Percentiles rank a stretch among this genome's conserved stretches.
These are phyloP conservation scores for Teratosphaeria gauchensis DNA, from an alignment of 2,329 filamentous ascomycete genomes.

Conservation along the genomic window DNA sequence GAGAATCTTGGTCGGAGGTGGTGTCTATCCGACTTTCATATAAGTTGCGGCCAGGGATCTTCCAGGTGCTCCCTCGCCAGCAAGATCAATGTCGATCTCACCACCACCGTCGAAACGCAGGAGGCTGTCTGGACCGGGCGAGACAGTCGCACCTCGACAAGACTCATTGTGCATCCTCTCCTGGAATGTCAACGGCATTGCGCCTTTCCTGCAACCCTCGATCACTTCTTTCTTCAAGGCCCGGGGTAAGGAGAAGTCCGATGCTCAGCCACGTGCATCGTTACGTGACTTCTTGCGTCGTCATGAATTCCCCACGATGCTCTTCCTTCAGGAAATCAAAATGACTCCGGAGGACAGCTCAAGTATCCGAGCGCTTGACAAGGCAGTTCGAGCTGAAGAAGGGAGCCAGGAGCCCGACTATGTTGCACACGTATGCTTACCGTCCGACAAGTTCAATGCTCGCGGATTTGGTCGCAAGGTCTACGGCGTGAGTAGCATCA, in stretches of 20 bases:
- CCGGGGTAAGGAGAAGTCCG: slow-evolving; percentile 7
- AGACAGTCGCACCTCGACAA: not conserved
- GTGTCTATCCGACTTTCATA: not conserved
- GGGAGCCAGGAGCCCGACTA: slow-evolving; percentile 29
- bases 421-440: slow-evolving; percentile 37
- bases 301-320: slow-evolving; percentile 35
- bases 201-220: slow-evolving; percentile 31
- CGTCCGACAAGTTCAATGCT: slow-evolving; percentile 41
- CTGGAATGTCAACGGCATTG: slow-evolving; percentile 42
- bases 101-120: slow-evolving; percentile 25
- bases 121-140: slow-evolving; percentile 3
- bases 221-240: slow-evolving; percentile 32
- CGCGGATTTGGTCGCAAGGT: slow-evolving; percentile 41
- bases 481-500: slow-evolving; percentile 43
- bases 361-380: slow-evolving; percentile 31
- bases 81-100: slow-evolving; percentile 12
- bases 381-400: slow-evolving; percentile 24
- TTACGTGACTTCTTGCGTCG: slow-evolving; percentile 36
- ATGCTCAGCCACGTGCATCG: slow-evolving; percentile 14
- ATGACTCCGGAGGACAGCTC: slow-evolving; percentile 31
- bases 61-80: not conserved
- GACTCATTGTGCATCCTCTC: slow-evolving; percentile 31
- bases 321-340: slow-evolving; percentile 44
- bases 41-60: not conserved
- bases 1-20: not conserved